Conservation (phyloP, 1,284 basidiomycete genomes). For the Sporisorium exsertum region DNA sequence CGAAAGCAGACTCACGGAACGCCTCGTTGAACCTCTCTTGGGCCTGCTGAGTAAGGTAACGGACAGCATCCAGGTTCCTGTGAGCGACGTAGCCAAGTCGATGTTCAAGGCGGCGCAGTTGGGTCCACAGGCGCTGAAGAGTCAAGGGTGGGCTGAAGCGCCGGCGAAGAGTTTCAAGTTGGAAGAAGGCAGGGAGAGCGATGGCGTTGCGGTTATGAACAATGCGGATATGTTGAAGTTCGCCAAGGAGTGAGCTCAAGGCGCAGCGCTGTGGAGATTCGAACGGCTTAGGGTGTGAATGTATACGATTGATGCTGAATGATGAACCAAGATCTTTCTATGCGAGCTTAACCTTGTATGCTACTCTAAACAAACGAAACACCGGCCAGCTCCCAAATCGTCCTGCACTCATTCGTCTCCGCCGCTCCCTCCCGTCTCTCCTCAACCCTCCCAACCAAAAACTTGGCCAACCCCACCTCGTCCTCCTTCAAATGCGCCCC, state of each 20-base stretch:
- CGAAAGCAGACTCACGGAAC: constrained; percentile 70
- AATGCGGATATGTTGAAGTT: constrained; percentile 20
- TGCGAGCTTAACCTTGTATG: neutral
- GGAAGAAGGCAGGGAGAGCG: constrained; percentile 4
- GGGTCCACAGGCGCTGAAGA: constrained; percentile 21
- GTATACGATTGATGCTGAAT: neutral
- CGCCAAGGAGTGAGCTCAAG: constrained; percentile 6
- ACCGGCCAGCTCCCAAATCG: constrained; percentile 33
- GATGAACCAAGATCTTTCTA: neutral
- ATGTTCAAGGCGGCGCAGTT: constrained; percentile 38
- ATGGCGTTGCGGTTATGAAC: constrained; percentile 2
- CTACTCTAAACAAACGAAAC: constrained; percentile 14
- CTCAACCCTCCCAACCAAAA: constrained; percentile 9
- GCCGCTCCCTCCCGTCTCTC: neutral
- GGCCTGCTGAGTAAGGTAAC: constrained; percentile 10
- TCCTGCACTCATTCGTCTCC: neutral
- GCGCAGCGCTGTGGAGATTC: neutral
- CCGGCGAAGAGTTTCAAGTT: constrained; percentile 22
- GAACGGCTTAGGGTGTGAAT: neutral
- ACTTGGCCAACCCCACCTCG: constrained; percentile 48
- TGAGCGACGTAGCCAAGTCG: constrained; percentile 32
- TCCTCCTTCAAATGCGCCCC: constrained; percentile 66
- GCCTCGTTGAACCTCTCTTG: constrained; percentile 10
- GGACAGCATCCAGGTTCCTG: constrained; percentile 16
- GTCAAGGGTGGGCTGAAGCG: neutral